phyloP scores from a whole-genome alignment of 305 asterid genomes.

The Fraxinus platypoda region DNA sequence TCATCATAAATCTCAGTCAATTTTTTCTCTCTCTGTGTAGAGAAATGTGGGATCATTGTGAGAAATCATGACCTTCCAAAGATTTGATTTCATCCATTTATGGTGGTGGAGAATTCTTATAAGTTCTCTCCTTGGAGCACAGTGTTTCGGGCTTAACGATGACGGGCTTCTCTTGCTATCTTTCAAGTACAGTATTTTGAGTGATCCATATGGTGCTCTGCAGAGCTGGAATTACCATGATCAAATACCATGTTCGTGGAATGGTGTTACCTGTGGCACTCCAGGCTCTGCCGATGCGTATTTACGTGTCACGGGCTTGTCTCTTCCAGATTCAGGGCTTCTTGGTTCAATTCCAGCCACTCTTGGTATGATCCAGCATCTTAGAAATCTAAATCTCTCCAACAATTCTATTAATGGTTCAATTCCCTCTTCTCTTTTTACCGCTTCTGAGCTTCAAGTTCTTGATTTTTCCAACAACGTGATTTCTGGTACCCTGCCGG shows the following conservation, averaged over 20 bases:
- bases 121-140: slow-evolving; percentile 32
- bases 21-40: slow-evolving; percentile 15
- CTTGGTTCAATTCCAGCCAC: slow-evolving; percentile 59
- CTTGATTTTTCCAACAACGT: slow-evolving; percentile 72
- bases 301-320: slow-evolving; percentile 56
- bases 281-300: slow-evolving; percentile 48
- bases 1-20: slow-evolving; percentile 31
- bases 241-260: slow-evolving; percentile 74
- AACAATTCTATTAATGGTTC: slow-evolving; percentile 76
- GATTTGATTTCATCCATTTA: slow-evolving; percentile 39
- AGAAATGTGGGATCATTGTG: slow-evolving; percentile 47
- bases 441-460: slow-evolving; percentile 46
- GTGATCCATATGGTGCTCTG: slow-evolving; percentile 59
- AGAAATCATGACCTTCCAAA: slow-evolving; percentile 45
- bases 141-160: slow-evolving; percentile 46
- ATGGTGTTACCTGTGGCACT: slow-evolving; percentile 62
- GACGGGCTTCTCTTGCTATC: slow-evolving; percentile 68
- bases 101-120: slow-evolving; percentile 51
- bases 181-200: slow-evolving; percentile 49
- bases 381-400: slow-evolving; percentile 55
- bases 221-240: slow-evolving; percentile 48
- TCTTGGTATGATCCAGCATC: slow-evolving; percentile 62
- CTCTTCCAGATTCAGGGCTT: slow-evolving; percentile 56
- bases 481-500: slow-evolving; percentile 65
- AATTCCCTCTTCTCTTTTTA: slow-evolving; percentile 53